These are phyloP conservation scores for Diospyros kaki DNA, from an alignment of 148 eudicot genomes.

Conservation along the genomic window DNA sequence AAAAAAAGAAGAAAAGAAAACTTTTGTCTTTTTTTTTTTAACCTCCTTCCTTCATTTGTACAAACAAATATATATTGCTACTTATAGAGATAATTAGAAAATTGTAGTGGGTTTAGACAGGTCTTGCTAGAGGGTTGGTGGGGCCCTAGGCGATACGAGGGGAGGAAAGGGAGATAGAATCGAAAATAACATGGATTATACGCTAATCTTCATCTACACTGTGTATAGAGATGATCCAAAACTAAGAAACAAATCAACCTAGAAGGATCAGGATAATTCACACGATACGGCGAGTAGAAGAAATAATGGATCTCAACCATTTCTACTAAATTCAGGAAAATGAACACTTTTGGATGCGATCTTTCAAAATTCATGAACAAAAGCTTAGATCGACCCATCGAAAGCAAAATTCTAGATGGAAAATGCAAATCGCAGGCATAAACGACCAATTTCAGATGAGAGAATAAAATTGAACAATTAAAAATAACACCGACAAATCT, in stretches of 20 bases:
- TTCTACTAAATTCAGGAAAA: neutral
- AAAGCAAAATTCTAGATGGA: neutral
- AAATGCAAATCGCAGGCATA: neutral
- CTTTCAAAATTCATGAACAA: constrained; percentile 1
- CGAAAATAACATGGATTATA: neutral
- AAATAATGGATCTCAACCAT: constrained; percentile 13
- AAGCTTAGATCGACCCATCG: constrained; percentile 28
- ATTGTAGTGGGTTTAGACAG: too few relatives aligned
- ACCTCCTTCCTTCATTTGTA: too few relatives aligned
- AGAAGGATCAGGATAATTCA: constrained; percentile 2
- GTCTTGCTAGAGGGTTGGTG: too few relatives aligned
- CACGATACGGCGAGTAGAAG: neutral
- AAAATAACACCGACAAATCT: too few relatives aligned
- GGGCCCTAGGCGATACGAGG: too few relatives aligned
- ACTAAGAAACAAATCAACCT: constrained; percentile 1
- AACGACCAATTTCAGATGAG: neutral
- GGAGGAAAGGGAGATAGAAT: neutral
- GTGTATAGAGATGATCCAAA: constrained; percentile 13
- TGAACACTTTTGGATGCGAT: constrained; percentile 8
- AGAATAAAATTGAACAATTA: neutral
- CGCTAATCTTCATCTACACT: too few relatives aligned
- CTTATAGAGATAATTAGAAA: too few relatives aligned
- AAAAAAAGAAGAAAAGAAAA: too few relatives aligned
- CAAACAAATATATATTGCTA: too few relatives aligned
- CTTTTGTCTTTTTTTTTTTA: too few relatives aligned